Evolutionary conservation across 2,329 filamentous ascomycete genomes (phyloP), one percentile per base, ranked within the genome.

Genomic region (Aspergillus novoparasiticus): DNA sequence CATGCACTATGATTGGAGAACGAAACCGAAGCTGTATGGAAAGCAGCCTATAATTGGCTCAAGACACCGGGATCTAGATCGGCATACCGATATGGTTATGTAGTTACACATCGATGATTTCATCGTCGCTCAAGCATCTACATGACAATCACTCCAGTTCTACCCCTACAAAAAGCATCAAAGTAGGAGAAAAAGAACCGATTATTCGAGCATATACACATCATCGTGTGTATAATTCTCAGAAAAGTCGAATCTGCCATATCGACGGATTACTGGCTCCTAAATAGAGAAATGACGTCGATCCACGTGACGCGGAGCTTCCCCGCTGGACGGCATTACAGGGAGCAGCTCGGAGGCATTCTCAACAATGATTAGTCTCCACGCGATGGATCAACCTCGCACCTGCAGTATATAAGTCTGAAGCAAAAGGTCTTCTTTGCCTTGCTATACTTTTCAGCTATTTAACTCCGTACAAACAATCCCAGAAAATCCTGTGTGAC

Each of bases 271-370:
- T 12, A n/a, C 3, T 28, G 23, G 39, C 12, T 32, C 43, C 8
- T n/a, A 10, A n/a, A 48, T 14, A 41, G 32, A 51, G 45, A 53
- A 41, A 64, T 68, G 63, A 66, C 67, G 61, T 66, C 46, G 58
- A 11, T 8, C 58, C 65, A 69, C 67, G 67, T 69, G 67, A 69
- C 55, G 50, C 54, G 50, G 39, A 60, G 58, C 57, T 64, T 59
- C 61, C 61, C 65, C 65, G 58, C 60, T 59, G 50, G 46, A 41
- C n/a, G 41, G 34, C 21, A 60, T 36, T 39, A 56, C 32, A 51
- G 43, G 30, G 14, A 48, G 23, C 56, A 30, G 21, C n/a, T 36
- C 57, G 56, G 56, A 48, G 56, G 26, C 48, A 32, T 51, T 51
- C 26, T 34, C 10, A 12, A 34, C 26, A 11, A 32, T 51, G n/a